Conservation (phyloP, 2,329 filamentous ascomycete species). For the Orbilia blumenaviensis region DNA sequence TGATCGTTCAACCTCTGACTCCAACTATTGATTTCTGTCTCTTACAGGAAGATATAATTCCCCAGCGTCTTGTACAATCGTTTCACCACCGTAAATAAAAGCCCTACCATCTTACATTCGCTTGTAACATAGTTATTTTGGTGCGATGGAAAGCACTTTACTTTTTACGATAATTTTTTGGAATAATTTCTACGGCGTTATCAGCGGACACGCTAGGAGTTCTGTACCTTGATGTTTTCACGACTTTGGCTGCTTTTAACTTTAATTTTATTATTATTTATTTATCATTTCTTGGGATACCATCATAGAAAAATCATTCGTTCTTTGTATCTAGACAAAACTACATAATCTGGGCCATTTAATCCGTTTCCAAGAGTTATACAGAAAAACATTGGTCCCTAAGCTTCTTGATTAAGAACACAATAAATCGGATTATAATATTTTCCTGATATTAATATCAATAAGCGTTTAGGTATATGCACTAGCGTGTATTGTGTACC, state of each 20-base stretch:
- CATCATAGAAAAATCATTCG: conserved; percentile 37
- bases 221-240: neutral
- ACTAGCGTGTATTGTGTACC: neutral
- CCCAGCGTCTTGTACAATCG: neutral
- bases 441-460: neutral
- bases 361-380: neutral
- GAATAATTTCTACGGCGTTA: conserved; percentile 34
- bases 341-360: neutral
- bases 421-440: too few relatives aligned
- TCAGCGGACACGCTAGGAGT: conserved; percentile 4
- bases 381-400: neutral
- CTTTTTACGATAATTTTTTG: conserved; percentile 17
- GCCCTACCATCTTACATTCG: conserved; percentile 21
- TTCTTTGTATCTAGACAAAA: conserved; percentile 41
- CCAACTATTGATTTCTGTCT: neutral
- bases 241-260: neutral
- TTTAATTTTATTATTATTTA: neutral
- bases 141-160: conserved; percentile 5
- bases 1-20: conserved; percentile 2
- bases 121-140: conserved; percentile 34
- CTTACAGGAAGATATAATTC: neutral
- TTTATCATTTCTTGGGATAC: conserved; percentile 12
- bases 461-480: neutral
- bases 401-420: neutral
- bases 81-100: conserved; percentile 24